Percentiles rank a stretch among this genome's conserved stretches.
Evolutionary conservation across 2,329 filamentous ascomycete species (phyloP).

Genomic region (Trichoderma sp.): DNA sequence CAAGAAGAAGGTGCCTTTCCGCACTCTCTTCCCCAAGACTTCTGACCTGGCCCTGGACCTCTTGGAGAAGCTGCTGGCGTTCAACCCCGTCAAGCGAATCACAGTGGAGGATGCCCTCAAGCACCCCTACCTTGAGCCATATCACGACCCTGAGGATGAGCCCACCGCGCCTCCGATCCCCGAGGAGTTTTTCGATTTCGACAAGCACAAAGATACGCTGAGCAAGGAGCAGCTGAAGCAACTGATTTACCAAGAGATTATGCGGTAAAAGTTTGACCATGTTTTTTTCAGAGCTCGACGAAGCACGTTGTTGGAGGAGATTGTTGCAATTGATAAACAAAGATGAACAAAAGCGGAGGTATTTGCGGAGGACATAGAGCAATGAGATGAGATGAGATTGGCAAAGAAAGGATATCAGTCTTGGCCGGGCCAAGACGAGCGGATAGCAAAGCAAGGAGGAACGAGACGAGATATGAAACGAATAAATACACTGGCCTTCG

Average conservation of each 20-base stretch:
- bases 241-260: constrained; percentile 98
- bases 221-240: constrained; percentile 98
- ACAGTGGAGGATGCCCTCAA: constrained; percentile 96
- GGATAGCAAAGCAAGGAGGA: background rate
- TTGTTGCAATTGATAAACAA: background rate
- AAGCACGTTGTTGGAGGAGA: background rate
- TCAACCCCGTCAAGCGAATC: constrained; percentile 98
- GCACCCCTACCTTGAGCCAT: constrained; percentile 97
- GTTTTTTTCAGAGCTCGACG: background rate
- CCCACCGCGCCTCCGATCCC: constrained; percentile 95
- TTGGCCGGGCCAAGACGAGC: constrained; percentile 1
- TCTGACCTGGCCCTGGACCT: constrained; percentile 94
- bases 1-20: constrained; percentile 99
- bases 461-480: constrained; percentile 4
- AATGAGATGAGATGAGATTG: constrained; percentile 4
- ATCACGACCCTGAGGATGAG: constrained; percentile 98
- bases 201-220: constrained; percentile 98
- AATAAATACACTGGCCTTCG: constrained; percentile 15
- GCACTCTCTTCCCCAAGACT: constrained; percentile 97
- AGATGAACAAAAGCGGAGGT: background rate
- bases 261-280: constrained; percentile 46
- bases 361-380: constrained; percentile 9
- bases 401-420: background rate
- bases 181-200: constrained; percentile 99
- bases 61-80: constrained; percentile 91